Evolutionary conservation across 495 filamentous ascomycete species (phyloP), one percentile per base, ranked within the genome.

Genomic region (Cercophora newfieldiana): DNA sequence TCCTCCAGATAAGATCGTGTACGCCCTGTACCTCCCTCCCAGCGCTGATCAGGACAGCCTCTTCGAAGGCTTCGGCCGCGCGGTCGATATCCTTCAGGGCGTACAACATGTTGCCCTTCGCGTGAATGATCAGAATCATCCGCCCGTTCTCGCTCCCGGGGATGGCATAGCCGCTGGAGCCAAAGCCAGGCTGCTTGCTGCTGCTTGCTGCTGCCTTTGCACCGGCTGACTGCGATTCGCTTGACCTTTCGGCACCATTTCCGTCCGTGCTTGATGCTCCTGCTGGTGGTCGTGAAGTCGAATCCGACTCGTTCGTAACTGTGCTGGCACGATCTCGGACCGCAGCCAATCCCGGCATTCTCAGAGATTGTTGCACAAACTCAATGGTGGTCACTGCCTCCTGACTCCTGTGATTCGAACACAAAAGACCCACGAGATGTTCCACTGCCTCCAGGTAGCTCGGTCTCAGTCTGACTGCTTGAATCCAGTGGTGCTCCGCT

Each of bases 61-160:
- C 93, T 70, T 98, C 95, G 69, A 99, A 99, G 8, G 96, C 93
- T 64, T 88, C 86, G 0, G 95, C 93, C 18, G 95, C 95, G 14
- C 85, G 88, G 50, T 83, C 81, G 70, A 95, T 92, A 66, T 98
- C 90, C 25, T 93, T 93, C 59, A 97, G 77, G 37, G 92, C 87
- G 78, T 99, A 99, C 1, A 98, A 83, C 92, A 98, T 97, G 69
- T 98, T 99, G 28, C 96, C 95, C 77, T 98, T 99, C 2, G 93
- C 94, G 78, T 99, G 96, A 25, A 97, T 86, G 24, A 99, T 81
- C 31, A 93, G 90, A 14, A 98, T 84, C 79, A 99, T 92, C 68
- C 96, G 86, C 22, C 95, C 95, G 76, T 98, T 99, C 68, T 99
- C 95, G 24, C 86, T 89, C 7, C 91, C 91, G 7, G 93, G 85